Percentiles rank a stretch among this genome's conserved stretches.
phyloP scores from a whole-genome alignment of 371 early-diverging fungal genomes.

The Mucor circinelloides region DNA sequence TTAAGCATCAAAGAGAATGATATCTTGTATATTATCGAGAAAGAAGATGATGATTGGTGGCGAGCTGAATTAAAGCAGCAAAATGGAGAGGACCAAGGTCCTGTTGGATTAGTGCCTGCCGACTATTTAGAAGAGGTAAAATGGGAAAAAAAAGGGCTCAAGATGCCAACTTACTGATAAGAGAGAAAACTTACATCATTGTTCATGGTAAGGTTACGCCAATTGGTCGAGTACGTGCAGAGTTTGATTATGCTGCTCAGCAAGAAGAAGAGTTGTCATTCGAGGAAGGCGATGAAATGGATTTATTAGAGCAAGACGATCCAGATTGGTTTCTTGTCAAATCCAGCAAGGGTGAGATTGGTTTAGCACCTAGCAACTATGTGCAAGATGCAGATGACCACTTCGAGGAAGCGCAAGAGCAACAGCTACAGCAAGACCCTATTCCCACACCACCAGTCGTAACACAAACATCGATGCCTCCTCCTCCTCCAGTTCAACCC shows the following conservation, averaged over 20 bases:
- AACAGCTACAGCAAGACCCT: constrained; percentile 5
- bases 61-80: constrained; percentile 65
- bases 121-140: constrained; percentile 73
- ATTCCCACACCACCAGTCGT: neutral
- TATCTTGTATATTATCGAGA: constrained; percentile 73
- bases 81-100: constrained; percentile 46
- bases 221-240: constrained; percentile 64
- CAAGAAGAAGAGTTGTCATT: constrained; percentile 82
- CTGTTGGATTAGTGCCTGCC: constrained; percentile 76
- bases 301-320: constrained; percentile 75
- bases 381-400: constrained; percentile 51
- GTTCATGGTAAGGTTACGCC: constrained; percentile 26
- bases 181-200: neutral
- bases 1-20: constrained; percentile 79
- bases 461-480: constrained; percentile 8
- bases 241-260: constrained; percentile 79
- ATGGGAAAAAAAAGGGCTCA: neutral
- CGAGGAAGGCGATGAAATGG: constrained; percentile 72
- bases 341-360: constrained; percentile 57
- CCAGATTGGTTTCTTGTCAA: constrained; percentile 81
- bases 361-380: constrained; percentile 80
- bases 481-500: constrained; percentile 24
- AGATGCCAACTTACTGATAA: neutral
- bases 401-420: neutral
- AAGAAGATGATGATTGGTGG: constrained; percentile 83